Evolutionary conservation across 2,329 filamentous ascomycete genomes (phyloP).

Genomic region (Coniochaeta hoffmannii): DNA sequence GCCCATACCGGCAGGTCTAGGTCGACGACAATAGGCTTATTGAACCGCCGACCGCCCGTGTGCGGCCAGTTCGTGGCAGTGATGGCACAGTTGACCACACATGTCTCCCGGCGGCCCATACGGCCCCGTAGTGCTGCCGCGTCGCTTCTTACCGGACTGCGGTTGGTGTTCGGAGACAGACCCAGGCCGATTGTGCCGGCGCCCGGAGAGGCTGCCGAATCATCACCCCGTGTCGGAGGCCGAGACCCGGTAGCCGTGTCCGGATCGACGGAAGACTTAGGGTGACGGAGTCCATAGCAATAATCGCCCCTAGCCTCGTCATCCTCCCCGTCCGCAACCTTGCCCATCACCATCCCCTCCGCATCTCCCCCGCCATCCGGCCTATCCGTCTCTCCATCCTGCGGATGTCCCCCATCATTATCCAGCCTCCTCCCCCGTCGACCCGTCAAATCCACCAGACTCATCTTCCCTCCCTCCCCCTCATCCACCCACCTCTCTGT

Average conservation of each 20-base stretch:
- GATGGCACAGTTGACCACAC: conserved; percentile 72
- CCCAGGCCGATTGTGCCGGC: conserved; percentile 30
- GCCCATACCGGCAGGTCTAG: conserved; percentile 57
- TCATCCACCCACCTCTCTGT: conserved; percentile 58
- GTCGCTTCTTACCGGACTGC: conserved; percentile 28
- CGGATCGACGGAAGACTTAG: background rate
- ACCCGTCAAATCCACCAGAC: conserved; percentile 53
- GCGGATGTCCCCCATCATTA: conserved; percentile 34
- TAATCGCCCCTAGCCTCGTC: background rate
- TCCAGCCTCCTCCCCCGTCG: conserved; percentile 31
- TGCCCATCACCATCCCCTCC: background rate
- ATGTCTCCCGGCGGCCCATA: conserved; percentile 57
- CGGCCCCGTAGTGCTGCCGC: conserved; percentile 30
- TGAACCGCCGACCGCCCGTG: conserved; percentile 52
- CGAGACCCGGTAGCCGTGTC: background rate
- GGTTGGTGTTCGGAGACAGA: conserved; percentile 26
- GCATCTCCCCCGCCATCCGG: background rate
- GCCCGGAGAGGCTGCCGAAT: conserved; percentile 13
- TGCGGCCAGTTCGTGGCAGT: conserved; percentile 62
- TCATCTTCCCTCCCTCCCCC: conserved; percentile 51
- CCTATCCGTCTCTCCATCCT: background rate
- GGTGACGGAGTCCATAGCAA: background rate
- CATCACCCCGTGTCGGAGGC: background rate
- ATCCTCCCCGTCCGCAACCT: background rate
- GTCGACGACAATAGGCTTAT: conserved; percentile 81